Evolutionary conservation across 768 basidiomycete species (phyloP), one percentile per base, ranked within the genome.

Genomic region (Daedaleopsis sinensis): DNA sequence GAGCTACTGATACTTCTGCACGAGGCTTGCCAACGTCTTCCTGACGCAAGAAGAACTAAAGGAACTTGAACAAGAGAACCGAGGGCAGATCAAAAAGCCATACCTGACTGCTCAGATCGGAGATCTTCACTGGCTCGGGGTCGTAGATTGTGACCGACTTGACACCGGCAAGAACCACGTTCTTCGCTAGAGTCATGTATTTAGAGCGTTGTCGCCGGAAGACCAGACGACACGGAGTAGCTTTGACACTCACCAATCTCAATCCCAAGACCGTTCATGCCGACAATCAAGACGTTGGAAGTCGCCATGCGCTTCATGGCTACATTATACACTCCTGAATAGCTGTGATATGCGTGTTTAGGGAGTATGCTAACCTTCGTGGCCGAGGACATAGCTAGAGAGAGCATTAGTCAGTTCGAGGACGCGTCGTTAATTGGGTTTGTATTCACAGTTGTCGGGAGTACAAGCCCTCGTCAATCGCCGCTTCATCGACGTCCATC

Each of bases 231-330:
- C 15, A 49, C 60, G 50, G 19, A 59, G 51, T 36, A 12, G 39
- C 39, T 42, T 3, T 10, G 39, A 10, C 11, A 65, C 67, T 67
- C 67, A 88, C 96, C 96, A 70, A 98, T 97, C 77, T 99, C 97
- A 59, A 93, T 93, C 48, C 97, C 96, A 59, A 99, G 77, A 56
- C 97, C 97, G 59, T 90, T 89, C 71, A 94, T 76, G 11, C 97
- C 97, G 49, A 97, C 88, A 64, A 99, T 87, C 64, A 99, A 84
- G 44, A 98, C 91, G 71, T 97, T 97, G 39, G 96, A 98, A 16
- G 85, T 81, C 8, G 97, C 96, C 97, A 99, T 98, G 71, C 89
- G 90, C 82, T 97, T 97, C 97, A 98, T 98, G 48, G 96, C 96
- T 98, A 67, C n/a, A 49, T 27, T n/a, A 35, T 21, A 10, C 36